A percentile compares a stretch with the other conserved stretches of the same genome.
phyloP scores from a whole-genome alignment of 805 yeast genomes.

The Schwanniomyces yamadae region DNA sequence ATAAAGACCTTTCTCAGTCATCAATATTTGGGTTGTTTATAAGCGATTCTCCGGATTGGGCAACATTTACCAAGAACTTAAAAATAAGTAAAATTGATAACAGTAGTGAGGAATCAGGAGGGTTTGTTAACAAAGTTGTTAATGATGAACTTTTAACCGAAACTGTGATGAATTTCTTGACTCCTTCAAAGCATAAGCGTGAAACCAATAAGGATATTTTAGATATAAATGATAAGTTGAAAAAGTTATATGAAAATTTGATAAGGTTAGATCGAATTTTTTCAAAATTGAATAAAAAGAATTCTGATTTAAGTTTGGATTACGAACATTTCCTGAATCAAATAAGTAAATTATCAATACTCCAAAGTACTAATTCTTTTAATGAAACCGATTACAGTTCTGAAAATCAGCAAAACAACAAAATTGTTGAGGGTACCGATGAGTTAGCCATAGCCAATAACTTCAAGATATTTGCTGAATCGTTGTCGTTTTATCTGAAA shows the following conservation, averaged over 20 bases:
- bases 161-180: conserved; percentile 89
- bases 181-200: conserved; percentile 60
- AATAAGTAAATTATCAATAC: conserved; percentile 60
- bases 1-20: conserved; percentile 69
- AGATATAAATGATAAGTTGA: conserved; percentile 73
- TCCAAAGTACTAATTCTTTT: conserved; percentile 20
- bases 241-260: conserved; percentile 81
- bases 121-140: conserved; percentile 40
- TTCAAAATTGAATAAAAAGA: conserved; percentile 66
- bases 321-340: conserved; percentile 70
- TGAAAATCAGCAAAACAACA: neutral
- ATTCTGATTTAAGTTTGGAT: conserved; percentile 71
- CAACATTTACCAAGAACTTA: conserved; percentile 58
- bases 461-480: conserved; percentile 37
- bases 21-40: conserved; percentile 69
- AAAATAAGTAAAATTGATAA: conserved; percentile 28
- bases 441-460: conserved; percentile 20
- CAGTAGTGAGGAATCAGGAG: conserved; percentile 16
- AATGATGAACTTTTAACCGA: conserved; percentile 84
- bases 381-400: conserved; percentile 5
- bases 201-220: conserved; percentile 69
- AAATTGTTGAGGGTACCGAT: conserved; percentile 6
- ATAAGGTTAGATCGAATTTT: conserved; percentile 76
- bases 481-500: conserved; percentile 35
- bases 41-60: conserved; percentile 71